phyloP scores from a whole-genome alignment of 1,139 yeast species.

The Protomyces inouyei region DNA sequence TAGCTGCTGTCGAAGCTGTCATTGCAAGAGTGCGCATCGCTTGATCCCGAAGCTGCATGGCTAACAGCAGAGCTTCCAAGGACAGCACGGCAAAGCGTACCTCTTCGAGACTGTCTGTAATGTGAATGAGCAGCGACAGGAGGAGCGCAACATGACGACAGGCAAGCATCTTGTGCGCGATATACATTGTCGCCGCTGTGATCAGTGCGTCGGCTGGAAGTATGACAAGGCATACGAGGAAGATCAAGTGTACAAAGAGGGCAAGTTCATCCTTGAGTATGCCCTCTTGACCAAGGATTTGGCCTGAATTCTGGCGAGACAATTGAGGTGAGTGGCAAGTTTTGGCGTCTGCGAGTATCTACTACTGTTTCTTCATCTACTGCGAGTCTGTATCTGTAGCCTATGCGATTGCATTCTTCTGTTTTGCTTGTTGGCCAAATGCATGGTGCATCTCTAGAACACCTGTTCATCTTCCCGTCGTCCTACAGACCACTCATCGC shows the following conservation, averaged over 20 bases:
- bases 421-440: too few species aligned
- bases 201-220: slow-evolving; percentile 65
- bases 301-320: background rate
- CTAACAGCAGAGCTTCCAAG: slow-evolving; percentile 40
- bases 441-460: too few species aligned
- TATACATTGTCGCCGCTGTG: slow-evolving; percentile 64
- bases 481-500: too few species aligned
- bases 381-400: too few species aligned
- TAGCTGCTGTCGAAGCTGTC: slow-evolving; percentile 40
- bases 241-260: slow-evolving; percentile 67
- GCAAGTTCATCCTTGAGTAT: slow-evolving; percentile 68
- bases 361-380: too few species aligned
- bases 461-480: too few species aligned
- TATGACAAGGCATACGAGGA: slow-evolving; percentile 57
- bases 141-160: slow-evolving; percentile 56
- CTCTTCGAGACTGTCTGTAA: slow-evolving; percentile 44
- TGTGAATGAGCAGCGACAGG: slow-evolving; percentile 38
- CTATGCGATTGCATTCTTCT: too few species aligned
- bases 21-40: slow-evolving; percentile 39
- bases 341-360: background rate
- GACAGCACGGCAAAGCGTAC: slow-evolving; percentile 44
- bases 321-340: background rate
- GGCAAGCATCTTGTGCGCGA: slow-evolving; percentile 64
- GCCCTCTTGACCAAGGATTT: slow-evolving; percentile 29
- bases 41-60: background rate